phyloP scores from a whole-genome alignment of 2,329 filamentous ascomycete genomes.

The Mariannaea elegans region DNA sequence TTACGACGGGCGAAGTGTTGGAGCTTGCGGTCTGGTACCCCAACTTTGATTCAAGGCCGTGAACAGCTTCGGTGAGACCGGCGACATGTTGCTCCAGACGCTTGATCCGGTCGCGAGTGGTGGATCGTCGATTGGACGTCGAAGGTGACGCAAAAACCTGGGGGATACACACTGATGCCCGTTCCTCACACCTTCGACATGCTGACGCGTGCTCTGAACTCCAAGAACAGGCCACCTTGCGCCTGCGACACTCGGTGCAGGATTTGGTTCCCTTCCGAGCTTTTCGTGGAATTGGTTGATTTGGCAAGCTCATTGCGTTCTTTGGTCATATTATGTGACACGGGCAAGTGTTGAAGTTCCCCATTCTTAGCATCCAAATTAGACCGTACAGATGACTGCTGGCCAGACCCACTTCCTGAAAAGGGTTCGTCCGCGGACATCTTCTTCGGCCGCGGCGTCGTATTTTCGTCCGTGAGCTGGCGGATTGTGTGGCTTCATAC shows the following conservation, averaged over 20 bases:
- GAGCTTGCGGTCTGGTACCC: no score
- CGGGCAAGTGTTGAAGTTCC: not conserved
- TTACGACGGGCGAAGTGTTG: not conserved
- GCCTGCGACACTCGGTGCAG: slow-evolving; percentile 5
- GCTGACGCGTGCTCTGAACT: not conserved
- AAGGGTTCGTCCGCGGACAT: no score
- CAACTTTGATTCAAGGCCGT: not conserved
- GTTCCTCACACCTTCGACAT: not conserved
- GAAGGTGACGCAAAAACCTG: slow-evolving; percentile 1
- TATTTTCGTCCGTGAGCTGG: no score
- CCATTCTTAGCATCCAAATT: no score
- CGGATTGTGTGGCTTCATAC: no score
- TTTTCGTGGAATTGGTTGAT: not conserved
- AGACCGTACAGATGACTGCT: no score
- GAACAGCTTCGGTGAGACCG: not conserved
- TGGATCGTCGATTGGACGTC: not conserved
- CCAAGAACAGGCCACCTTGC: not conserved
- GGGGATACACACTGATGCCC: not conserved
- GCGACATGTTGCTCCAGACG: not conserved
- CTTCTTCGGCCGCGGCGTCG: no score
- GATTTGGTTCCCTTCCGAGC: not conserved
- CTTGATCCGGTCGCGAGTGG: not conserved
- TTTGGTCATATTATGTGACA: no score
- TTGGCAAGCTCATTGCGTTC: no score
- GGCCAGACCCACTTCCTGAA: no score